Evolutionary conservation across 768 basidiomycete species (phyloP).

Genomic region (Grammothele lineata): DNA sequence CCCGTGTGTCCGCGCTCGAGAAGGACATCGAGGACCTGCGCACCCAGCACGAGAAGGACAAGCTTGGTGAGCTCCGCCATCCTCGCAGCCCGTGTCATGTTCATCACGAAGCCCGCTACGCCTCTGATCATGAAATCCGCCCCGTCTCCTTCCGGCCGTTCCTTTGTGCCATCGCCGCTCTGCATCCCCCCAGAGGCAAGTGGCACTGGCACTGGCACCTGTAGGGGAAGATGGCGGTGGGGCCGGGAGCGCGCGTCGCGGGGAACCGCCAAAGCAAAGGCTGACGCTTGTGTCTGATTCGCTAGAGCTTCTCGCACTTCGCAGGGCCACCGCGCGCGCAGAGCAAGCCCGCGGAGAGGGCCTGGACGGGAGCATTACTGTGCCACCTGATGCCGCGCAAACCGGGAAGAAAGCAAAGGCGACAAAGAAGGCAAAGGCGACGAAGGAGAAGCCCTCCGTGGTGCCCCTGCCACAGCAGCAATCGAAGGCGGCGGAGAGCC

Average conservation of each 20-base stretch:
- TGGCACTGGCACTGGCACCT: no score
- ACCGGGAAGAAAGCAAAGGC: slow-evolving; percentile 9
- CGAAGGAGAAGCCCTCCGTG: not conserved
- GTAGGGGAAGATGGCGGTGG: no score
- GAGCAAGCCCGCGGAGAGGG: not conserved
- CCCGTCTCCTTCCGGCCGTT: not conserved
- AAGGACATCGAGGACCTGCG: slow-evolving; percentile 34
- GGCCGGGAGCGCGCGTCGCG: no score
- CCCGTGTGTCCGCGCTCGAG: slow-evolving; percentile 40
- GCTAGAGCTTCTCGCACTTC: slow-evolving; percentile 14
- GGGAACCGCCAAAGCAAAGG: no score
- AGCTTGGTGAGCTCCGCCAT: slow-evolving; percentile 32
- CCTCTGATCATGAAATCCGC: not conserved
- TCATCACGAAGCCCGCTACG: not conserved
- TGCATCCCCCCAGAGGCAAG: not conserved
- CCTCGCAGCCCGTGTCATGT: not conserved
- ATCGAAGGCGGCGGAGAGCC: not conserved
- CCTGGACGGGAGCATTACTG: not conserved
- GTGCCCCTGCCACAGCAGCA: not conserved
- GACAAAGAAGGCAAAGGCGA: slow-evolving; percentile 5
- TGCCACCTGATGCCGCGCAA: no score
- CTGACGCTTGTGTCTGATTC: not conserved
- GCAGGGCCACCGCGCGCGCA: slow-evolving; percentile 6
- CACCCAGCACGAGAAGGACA: slow-evolving; percentile 37
- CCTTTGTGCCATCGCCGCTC: not conserved